Conservation (phyloP, 768 basidiomycete species). For the Phaeolepiota aurea region DNA sequence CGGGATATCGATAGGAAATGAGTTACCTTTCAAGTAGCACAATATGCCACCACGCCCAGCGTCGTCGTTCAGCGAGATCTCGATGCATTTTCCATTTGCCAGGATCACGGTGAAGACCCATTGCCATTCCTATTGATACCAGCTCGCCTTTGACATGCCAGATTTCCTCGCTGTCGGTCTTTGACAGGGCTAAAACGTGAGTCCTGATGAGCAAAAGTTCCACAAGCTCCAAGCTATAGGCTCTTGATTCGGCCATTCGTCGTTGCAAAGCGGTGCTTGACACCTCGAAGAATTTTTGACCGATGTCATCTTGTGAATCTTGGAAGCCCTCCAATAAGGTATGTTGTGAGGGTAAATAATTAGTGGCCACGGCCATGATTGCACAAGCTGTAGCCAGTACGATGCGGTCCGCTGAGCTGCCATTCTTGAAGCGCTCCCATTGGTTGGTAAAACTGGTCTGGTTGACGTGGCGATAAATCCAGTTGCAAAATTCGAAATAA, state of each 20-base stretch:
- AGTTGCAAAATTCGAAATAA: slow-evolving; percentile 85
- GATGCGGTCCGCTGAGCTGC: slow-evolving; percentile 55
- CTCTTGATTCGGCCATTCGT: slow-evolving; percentile 48
- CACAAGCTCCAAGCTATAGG: slow-evolving; percentile 64
- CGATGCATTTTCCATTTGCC: slow-evolving; percentile 65
- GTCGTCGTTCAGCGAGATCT: slow-evolving; percentile 64
- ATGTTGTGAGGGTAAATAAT: slow-evolving; percentile 64
- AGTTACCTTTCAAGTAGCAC: slow-evolving; percentile 67
- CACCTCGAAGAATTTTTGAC: slow-evolving; percentile 60
- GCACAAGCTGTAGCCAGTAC: slow-evolving; percentile 65
- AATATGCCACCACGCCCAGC: slow-evolving; percentile 93
- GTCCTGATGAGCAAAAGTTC: slow-evolving; percentile 64
- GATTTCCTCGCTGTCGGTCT: slow-evolving; percentile 73
- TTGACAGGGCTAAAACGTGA: slow-evolving; percentile 66
- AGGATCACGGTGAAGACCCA: slow-evolving; percentile 86
- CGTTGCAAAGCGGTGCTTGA: slow-evolving; percentile 58
- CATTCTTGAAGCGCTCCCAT: slow-evolving; percentile 71
- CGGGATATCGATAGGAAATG: slow-evolving; percentile 5
- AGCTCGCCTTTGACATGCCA: slow-evolving; percentile 73
- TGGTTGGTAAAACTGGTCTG: slow-evolving; percentile 48
- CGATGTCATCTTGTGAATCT: slow-evolving; percentile 52
- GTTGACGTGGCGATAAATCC: slow-evolving; percentile 79
- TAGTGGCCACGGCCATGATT: slow-evolving; percentile 65
- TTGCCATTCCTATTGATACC: slow-evolving; percentile 66
- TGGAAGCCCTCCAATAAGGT: slow-evolving; percentile 43